phyloP scores from a whole-genome alignment of 306 rosid genomes.

The Acacia acuminata region DNA sequence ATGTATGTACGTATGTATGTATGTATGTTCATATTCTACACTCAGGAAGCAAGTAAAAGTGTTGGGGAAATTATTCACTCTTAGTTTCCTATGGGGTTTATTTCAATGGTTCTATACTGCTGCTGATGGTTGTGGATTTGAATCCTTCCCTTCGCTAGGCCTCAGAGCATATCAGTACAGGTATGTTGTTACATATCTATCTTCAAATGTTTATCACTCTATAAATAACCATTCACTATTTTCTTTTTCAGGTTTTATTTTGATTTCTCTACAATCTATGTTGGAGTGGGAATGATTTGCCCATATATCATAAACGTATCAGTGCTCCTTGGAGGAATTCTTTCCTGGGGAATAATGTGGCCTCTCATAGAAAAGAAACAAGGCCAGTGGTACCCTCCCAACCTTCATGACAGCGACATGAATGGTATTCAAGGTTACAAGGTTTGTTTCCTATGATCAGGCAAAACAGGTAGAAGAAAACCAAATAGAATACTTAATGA shows the following conservation, averaged over 20 bases:
- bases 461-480: background rate
- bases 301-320: slow-evolving; percentile 59
- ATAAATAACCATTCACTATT: background rate
- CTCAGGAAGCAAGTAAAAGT: slow-evolving; percentile 59
- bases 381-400: slow-evolving; percentile 41
- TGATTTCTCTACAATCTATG: slow-evolving; percentile 53
- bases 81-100: slow-evolving; percentile 56
- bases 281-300: slow-evolving; percentile 68
- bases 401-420: slow-evolving; percentile 30
- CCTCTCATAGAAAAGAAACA: slow-evolving; percentile 45
- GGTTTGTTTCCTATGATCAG: slow-evolving; percentile 38
- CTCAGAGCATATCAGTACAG: slow-evolving; percentile 46
- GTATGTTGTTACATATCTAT: slow-evolving; percentile 17
- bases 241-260: slow-evolving; percentile 45
- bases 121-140: slow-evolving; percentile 51
- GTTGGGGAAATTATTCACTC: slow-evolving; percentile 53
- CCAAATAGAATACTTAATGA: too few species aligned
- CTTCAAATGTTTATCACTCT: background rate
- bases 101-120: slow-evolving; percentile 61
- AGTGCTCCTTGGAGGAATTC: slow-evolving; percentile 56
- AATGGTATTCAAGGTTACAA: slow-evolving; percentile 54
- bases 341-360: slow-evolving; percentile 64
- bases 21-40: slow-evolving; percentile 1
- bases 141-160: slow-evolving; percentile 54
- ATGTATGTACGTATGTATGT: too few species aligned